These are phyloP conservation scores for Trypanosoma scelopori DNA, from an alignment of 208 protist genomes.

Conservation along the genomic window DNA sequence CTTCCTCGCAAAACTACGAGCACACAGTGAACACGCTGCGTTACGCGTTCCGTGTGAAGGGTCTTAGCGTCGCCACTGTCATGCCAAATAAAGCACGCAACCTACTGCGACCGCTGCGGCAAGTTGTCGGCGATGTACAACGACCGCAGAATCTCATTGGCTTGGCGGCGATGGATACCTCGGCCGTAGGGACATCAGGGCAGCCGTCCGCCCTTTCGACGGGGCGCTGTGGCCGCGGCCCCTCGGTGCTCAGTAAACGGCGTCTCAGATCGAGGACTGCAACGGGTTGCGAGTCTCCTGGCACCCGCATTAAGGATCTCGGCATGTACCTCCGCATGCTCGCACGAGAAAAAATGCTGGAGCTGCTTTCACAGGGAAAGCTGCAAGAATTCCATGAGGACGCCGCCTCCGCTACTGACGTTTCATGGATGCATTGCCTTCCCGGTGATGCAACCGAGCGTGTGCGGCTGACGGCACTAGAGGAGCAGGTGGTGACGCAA, in stretches of 20 bases:
- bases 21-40: slow-evolving; percentile 98
- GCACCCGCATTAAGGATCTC: too few species aligned
- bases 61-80: slow-evolving; percentile 63
- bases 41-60: slow-evolving; percentile 94
- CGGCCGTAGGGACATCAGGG: too few species aligned
- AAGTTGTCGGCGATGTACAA: background rate
- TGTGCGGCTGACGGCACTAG: slow-evolving; percentile 23
- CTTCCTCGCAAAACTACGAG: slow-evolving; percentile 84
- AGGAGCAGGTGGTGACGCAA: slow-evolving; percentile 30
- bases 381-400: background rate
- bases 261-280: too few species aligned
- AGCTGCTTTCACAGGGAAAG: slow-evolving; percentile 5
- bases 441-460: background rate
- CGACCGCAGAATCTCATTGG: background rate
- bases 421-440: background rate
- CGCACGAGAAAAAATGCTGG: slow-evolving; percentile 16
- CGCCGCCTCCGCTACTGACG: too few species aligned
- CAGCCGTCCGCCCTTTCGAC: too few species aligned
- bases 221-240: too few species aligned
- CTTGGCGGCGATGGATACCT: background rate
- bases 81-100: slow-evolving; percentile 71
- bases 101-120: slow-evolving; percentile 36
- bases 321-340: background rate
- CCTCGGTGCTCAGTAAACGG: too few species aligned
- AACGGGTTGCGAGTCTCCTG: too few species aligned